Base-by-base conservation (phyloP, 495 filamentous ascomycete genomes). In the Penicillium argentinense region DNA sequence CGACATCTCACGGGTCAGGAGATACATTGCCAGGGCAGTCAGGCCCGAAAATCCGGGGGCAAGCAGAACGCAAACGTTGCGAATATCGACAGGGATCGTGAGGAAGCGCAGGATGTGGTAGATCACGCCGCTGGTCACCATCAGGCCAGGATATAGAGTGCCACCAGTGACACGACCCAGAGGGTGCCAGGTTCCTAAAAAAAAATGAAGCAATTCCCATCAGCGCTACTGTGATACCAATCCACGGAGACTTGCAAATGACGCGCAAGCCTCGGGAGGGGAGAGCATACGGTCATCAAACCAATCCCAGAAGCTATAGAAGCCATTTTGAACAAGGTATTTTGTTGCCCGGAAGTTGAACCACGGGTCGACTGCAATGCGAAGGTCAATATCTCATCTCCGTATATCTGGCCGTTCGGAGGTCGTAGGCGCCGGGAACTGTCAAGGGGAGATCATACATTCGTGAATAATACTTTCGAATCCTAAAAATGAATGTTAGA, bases 381-480 rank as follows among this genome's bases (percentile, higher is more conserved):
- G 25, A 45, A 36, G 57, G 56, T 64, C 34, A 58, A 50, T 54
- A 51, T 51, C 29, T 59, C 19, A 44, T 39, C 37, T 50, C 42
- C 26, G 40, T 25, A 36, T 24, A 25, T 27, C 17, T 39, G 40
- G 34, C 24, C 22, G 44, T 19, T 40, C 43, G 32, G 34, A 39
- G 41, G 38, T 46, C 45, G 49, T 39, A 39, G 44, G 39, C 17
- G 19, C 39, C 25, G 37, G 44, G 34, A 42, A 44, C 21, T 21
- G 25, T n/a, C 14, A 41, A 39, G 32, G 37, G 40, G 39, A 51
- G 44, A 58, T 82, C 89, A 62, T 69, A 97, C 93, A 98, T 80
- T 98, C 93, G 73, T 97, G 93, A 64, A 99, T 99, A 65, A 99
- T 97, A 71, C 91, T 96, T 73, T 99, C 95, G 61, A 99, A 99